phyloP scores from a whole-genome alignment of 169 alveolate genomes.

The Eimeria falciformis region DNA sequence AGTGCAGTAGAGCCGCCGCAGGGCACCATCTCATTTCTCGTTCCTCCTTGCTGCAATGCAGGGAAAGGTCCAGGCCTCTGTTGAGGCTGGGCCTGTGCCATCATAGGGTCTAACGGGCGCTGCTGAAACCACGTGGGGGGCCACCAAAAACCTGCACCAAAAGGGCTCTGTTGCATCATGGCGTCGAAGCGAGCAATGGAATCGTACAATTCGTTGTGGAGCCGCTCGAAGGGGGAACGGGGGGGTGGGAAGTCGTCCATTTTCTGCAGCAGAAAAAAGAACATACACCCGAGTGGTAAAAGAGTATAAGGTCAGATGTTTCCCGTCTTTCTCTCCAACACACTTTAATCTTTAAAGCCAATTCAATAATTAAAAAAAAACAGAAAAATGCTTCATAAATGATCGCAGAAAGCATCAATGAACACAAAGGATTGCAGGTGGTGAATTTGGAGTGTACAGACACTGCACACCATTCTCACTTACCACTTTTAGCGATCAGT shows the following conservation, averaged over 20 bases:
- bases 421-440: too few relatives aligned
- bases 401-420: too few relatives aligned
- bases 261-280: background rate
- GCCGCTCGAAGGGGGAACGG: slow-evolving; percentile 26
- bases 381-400: too few relatives aligned
- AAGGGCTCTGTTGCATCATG: slow-evolving; percentile 32
- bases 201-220: background rate
- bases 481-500: too few relatives aligned
- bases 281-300: background rate
- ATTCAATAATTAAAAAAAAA: too few relatives aligned
- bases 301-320: too few relatives aligned
- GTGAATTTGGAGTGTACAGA: too few relatives aligned
- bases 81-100: slow-evolving; percentile 13
- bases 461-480: too few relatives aligned
- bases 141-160: background rate
- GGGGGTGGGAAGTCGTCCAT: background rate
- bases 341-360: too few relatives aligned
- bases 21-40: background rate
- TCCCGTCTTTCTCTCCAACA: too few relatives aligned
- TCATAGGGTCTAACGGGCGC: background rate
- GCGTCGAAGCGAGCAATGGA: background rate
- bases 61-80: background rate
- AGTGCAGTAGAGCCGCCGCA: background rate
- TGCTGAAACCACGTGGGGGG: background rate
- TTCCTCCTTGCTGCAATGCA: background rate